Evolutionary conservation across 2,329 filamentous ascomycete species (phyloP), one percentile per base, ranked within the genome.

Genomic region (Pseudophaeomoniella oleicola): DNA sequence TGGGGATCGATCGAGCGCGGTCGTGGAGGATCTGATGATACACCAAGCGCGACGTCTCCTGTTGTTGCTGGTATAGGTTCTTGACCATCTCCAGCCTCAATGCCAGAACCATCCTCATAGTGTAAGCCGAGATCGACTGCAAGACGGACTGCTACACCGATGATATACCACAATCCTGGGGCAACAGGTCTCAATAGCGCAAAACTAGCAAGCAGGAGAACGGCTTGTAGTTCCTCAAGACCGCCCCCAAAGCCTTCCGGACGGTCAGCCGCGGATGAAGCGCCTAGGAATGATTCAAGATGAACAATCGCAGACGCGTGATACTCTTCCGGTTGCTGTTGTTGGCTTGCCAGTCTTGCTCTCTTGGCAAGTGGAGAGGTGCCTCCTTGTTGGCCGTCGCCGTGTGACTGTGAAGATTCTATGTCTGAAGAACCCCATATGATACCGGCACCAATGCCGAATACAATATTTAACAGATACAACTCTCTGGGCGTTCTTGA

Each of bases 401-500:
- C 48, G 22, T 50, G 53, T 19, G 46, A 45, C 9, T 48, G 45
- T 6, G 48, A 43, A 10, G 53, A 49, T 32, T 45, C 42, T 2
- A 39, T 36, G 37, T 49, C 45, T 16, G 50, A 44, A 30, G 49
- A 37, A 36, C 46, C 27, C 46, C 94, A 76, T 45, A 94, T 93
- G 48, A 94, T 93, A 13, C 86, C 88, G 13, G 83, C 81, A 4
- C 90, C 90, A 49, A 96, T 94, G 11, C 88, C 88, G 60, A 93
- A 96, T 16, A 96, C 87, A 59, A 96, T 94, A 57, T 94, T 94
- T 43, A 96, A 67, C 62, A 92, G 75, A 59, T 94, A 96, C n/a
- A 90, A 68, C 57, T 94, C 86, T 37, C 81, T 71, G 3, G 85
- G 73, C 2, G 80, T 81, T 16, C 81, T 71, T 37, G 72, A 69